These are phyloP conservation scores for Saturnispora serradocipensis DNA, from an alignment of 805 yeast species.

Conservation along the genomic window DNA sequence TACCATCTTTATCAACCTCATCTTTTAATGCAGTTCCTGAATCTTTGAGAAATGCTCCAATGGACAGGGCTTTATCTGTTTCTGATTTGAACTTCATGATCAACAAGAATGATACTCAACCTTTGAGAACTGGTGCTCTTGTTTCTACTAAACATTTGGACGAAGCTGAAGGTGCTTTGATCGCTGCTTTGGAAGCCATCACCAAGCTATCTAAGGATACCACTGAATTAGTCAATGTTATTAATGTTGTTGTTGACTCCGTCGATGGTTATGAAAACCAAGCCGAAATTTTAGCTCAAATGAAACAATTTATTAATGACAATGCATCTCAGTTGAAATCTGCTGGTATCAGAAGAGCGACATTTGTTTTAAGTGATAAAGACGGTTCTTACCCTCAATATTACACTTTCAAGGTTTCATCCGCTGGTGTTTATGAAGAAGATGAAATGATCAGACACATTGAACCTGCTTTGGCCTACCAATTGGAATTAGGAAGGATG, in stretches of 20 bases:
- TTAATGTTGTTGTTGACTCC: constrained; percentile 67
- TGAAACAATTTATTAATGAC: constrained; percentile 58
- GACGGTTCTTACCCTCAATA: constrained; percentile 90
- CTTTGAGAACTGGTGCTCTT: constrained; percentile 76
- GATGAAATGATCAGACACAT: constrained; percentile 94
- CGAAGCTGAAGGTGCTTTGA: constrained; percentile 76
- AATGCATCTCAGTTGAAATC: constrained; percentile 59
- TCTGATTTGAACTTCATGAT: constrained; percentile 85
- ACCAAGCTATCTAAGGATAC: constrained; percentile 35
- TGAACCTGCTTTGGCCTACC: constrained; percentile 97
- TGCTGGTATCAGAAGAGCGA: constrained; percentile 81
- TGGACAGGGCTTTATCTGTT: constrained; percentile 86
- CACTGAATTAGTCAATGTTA: constrained; percentile 59
- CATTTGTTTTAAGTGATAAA: constrained; percentile 77
- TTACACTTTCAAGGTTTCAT: constrained; percentile 66
- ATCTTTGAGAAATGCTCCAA: constrained; percentile 21
- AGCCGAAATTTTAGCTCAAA: constrained; percentile 52
- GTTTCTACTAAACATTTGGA: constrained; percentile 77
- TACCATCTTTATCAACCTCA: constrained; percentile 64
- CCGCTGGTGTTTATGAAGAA: constrained; percentile 66
- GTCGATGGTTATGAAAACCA: constrained; percentile 70
- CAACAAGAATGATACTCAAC: constrained; percentile 55
- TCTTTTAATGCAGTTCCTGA: constrained; percentile 65
- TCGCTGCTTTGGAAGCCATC: constrained; percentile 64
- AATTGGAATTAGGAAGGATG: constrained; percentile 87